Evolutionary conservation across 305 asterid species (phyloP), one percentile per base, ranked within the genome.

Genomic region (Petunia hybrid): DNA sequence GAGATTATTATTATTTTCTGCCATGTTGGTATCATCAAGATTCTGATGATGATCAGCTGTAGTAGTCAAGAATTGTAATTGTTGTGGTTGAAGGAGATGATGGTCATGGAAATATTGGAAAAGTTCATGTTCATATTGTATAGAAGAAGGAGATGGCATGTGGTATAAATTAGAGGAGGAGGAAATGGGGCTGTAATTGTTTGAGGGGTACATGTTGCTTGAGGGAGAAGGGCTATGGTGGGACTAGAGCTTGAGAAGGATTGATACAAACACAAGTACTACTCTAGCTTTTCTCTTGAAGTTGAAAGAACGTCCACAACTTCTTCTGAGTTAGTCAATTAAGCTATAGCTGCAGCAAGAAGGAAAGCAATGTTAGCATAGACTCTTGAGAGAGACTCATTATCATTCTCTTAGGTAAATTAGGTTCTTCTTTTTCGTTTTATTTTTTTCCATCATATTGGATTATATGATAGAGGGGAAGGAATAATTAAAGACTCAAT

Each of bases 131-230:
- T 85, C 89, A 9, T 75, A 76, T 12, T 78, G 84, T 65, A 78
- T 45, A 70, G 8, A 69, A 51, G 83, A 81, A 46, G 87, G 85
- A 82, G 83, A 62, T 53, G 85, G 79, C 6, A 79, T 73, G 63
- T 66, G 61, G 67, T 56, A 81, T 3, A 81, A 57, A 66, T 81
- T 83, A 79, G 84, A 53, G 3, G 60, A 65, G 57, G 48, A 63
- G 65, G 76, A 71, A 53, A 48, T 60, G 56, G 78, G 82, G 66
- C 81, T 84, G 67, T 46, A 56, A 60, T 74, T 62, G 53, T 43
- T 83, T 1, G 76, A 86, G 66, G 89, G 83, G 76, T 87, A 80
- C 90, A 87, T 83, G 68, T 85, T 55, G 3, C 14, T 22, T 22
- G 31, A 59, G 64, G n/a, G 64, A 59, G 64, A 59, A 14, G 1